Conservation (phyloP, 75 land plant genomes). For the Ceratopteris richardii region DNA sequence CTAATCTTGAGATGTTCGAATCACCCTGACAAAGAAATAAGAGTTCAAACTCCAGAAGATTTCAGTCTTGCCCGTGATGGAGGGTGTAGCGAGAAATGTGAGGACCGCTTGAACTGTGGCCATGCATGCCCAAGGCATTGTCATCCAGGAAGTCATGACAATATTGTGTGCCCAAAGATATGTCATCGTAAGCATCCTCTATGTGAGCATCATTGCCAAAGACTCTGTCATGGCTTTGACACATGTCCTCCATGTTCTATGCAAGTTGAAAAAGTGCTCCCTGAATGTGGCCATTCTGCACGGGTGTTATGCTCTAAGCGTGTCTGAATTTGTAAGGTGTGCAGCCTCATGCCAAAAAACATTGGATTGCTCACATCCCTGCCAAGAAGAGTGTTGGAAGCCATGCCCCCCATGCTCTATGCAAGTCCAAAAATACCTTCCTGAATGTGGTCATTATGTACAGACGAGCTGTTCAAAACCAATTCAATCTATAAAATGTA, state of each 20-base stretch:
- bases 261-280: too few relatives aligned
- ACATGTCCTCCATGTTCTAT: constrained; percentile 17
- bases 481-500: background rate
- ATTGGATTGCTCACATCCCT: too few relatives aligned
- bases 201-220: constrained; percentile 16
- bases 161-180: constrained; percentile 6
- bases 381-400: too few relatives aligned
- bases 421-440: background rate
- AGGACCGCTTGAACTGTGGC: constrained; percentile 19
- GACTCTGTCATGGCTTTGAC: constrained; percentile 11
- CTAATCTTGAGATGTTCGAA: constrained; percentile 11
- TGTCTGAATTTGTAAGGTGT: too few relatives aligned
- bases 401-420: constrained; percentile 11
- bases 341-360: too few relatives aligned
- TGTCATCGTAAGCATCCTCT: constrained; percentile 7
- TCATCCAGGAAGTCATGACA: constrained; percentile 19
- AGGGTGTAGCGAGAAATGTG: constrained; percentile 22
- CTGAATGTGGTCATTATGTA: constrained; percentile 10
- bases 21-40: constrained; percentile 13
- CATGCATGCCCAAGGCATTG: constrained; percentile 28
- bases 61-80: constrained; percentile 12
- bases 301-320: too few relatives aligned
- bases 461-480: background rate
- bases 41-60: constrained; percentile 3
- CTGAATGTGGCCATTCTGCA: too few relatives aligned